Conservation (phyloP, 2,329 filamentous ascomycete species). For the Leptographium radiaticola region DNA sequence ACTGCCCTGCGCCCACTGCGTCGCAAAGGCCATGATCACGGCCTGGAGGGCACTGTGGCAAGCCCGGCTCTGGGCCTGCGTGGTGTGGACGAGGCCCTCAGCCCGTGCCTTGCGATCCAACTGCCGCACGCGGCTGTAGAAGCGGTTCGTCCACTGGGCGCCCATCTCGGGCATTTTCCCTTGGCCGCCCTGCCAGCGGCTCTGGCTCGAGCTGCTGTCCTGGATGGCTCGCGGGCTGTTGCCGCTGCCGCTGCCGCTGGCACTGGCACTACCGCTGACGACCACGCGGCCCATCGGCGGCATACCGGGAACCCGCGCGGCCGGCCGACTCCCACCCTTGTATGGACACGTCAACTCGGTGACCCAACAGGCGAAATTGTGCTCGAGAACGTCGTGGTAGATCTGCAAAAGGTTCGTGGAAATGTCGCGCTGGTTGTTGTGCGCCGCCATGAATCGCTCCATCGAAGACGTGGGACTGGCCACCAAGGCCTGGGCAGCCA, state of each 20-base stretch:
- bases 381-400: conserved; percentile 41
- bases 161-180: conserved; percentile 15
- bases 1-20: conserved; percentile 33
- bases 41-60: conserved; percentile 32
- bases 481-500: neutral
- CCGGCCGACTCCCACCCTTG: conserved; percentile 13
- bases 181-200: too few relatives aligned
- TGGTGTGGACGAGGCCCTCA: conserved; percentile 26
- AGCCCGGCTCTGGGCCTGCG: conserved; percentile 26
- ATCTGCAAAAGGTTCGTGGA: conserved; percentile 31
- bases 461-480: neutral
- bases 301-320: neutral
- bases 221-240: neutral
- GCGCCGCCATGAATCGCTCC: conserved; percentile 12
- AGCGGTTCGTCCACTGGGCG: conserved; percentile 31
- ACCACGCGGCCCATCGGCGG: neutral
- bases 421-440: conserved; percentile 23
- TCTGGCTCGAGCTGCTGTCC: neutral
- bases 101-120: conserved; percentile 31
- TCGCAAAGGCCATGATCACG: conserved; percentile 38
- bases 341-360: conserved; percentile 41
- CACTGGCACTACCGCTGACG: too few relatives aligned
- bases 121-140: conserved; percentile 34
- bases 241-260: too few relatives aligned
- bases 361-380: conserved; percentile 39